Conservation (phyloP, 441 rosid genomes). For the Gossypium gossypioides region DNA sequence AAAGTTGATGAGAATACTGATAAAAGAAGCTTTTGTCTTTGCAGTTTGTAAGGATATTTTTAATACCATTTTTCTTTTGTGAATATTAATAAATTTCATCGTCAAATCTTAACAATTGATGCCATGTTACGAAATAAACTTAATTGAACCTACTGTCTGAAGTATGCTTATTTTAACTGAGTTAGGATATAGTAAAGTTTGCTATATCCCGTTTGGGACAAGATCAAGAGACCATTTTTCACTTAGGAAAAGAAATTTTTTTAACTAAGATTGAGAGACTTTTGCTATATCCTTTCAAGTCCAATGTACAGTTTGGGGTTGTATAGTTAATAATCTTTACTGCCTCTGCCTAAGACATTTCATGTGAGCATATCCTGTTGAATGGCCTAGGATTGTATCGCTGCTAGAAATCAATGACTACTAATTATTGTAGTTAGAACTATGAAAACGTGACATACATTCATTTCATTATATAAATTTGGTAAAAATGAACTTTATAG, state of each 20-base stretch:
- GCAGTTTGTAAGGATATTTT: not conserved
- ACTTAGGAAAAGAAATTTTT: not conserved
- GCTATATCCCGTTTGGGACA: not conserved
- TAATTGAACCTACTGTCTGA: not conserved
- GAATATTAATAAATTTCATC: not conserved
- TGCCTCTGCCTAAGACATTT: not conserved
- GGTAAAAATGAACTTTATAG: not conserved
- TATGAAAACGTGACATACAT: not conserved
- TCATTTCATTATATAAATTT: not conserved
- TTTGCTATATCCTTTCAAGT: not conserved
- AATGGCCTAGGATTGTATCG: not conserved
- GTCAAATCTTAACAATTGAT: not conserved
- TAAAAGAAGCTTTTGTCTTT: not conserved
- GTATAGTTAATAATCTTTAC: not conserved
- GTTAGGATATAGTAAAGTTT: not conserved
- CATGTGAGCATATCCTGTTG: not conserved
- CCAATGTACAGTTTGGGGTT: not conserved
- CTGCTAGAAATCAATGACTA: not conserved
- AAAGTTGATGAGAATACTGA: not conserved
- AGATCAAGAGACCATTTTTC: not conserved
- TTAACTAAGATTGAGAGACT: too few relatives aligned
- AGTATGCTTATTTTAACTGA: not conserved
- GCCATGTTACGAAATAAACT: not conserved
- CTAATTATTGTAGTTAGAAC: not conserved
- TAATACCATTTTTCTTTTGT: not conserved